Evolutionary conservation across 1,139 yeast genomes (phyloP), one percentile per base, ranked within the genome.

Genomic region (Hemisphaericaspora subhashii): DNA sequence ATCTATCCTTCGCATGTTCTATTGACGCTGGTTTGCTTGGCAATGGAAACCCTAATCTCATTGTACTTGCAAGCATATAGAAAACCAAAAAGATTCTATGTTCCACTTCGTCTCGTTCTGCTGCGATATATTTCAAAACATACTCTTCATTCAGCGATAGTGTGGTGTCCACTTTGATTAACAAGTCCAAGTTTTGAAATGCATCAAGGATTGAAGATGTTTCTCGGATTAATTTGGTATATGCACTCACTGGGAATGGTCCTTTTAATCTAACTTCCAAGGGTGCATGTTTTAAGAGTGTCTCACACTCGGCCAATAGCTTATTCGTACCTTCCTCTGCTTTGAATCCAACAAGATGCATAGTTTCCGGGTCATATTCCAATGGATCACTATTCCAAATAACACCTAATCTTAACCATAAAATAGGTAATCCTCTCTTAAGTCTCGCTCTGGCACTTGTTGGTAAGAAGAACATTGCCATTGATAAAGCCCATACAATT

Each of bases 321-420:
- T 66, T 62, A 45, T 81, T 81, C 17, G 79, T 64, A 1, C 78
- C 79, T 41, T 66, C 64, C 37, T 75, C 71, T 31, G 79, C 83
- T 40, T 74, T 70, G 26, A 81, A 58, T 0, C 86, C 86, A 25
- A 68, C 62, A 9, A 80, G 60, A 21, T 48, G 45, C 36, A 51
- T 42, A 4, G 47, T 46, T 16, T 58, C 57, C 31, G 42, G 51
- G 24, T 42, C 44, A 43, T 64, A 68, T 31, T 67, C 74, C 42
- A 72, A 55, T 4, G 75, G 75, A 44, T 63, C 66, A 48, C 81
- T 68, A 50, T 82, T 83, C 95, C 95, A 86, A n/a, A 82, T 73
- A 21, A 86, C 72, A 0, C 95, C 96, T 71, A 87, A 71, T 38
- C 89, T 66, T 32, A 87, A 63, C 95, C 95, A 87, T 21, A 86